These are phyloP conservation scores for Sugiyamaella castrensis DNA, from an alignment of 1,139 yeast genomes.

Conservation along the genomic window DNA sequence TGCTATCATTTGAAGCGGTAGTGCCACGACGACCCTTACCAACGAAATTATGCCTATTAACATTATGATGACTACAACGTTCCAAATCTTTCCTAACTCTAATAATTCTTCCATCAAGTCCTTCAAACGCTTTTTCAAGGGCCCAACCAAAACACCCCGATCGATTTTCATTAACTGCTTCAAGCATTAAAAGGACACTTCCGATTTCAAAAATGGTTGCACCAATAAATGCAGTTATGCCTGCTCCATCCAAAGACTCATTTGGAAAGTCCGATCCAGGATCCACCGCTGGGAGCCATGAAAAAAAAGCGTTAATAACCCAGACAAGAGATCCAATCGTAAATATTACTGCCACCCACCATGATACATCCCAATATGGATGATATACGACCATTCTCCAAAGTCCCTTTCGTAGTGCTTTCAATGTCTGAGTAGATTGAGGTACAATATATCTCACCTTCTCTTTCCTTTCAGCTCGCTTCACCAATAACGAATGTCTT, in stretches of 20 bases:
- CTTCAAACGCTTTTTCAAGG: conserved; percentile 6
- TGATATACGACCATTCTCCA: conserved; percentile 14
- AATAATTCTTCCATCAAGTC: neutral
- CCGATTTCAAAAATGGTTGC: conserved; percentile 21
- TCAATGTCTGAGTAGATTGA: conserved; percentile 1
- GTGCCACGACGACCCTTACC: neutral
- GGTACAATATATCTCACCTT: neutral
- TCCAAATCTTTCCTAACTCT: conserved; percentile 1
- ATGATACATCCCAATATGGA: conserved; percentile 22
- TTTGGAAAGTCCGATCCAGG: conserved; percentile 14
- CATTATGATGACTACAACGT: conserved; percentile 12
- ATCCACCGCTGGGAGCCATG: conserved; percentile 17
- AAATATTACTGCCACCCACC: conserved; percentile 17
- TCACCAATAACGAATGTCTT: conserved; percentile 15
- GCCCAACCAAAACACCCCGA: conserved; percentile 22
- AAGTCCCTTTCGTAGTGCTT: conserved; percentile 8
- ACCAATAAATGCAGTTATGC: conserved; percentile 20
- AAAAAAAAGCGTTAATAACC: conserved; percentile 21
- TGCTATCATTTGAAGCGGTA: neutral
- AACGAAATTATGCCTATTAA: conserved; percentile 1
- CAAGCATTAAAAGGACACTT: conserved; percentile 17
- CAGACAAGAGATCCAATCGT: conserved; percentile 19
- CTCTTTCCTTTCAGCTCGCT: neutral
- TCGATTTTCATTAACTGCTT: conserved; percentile 19
- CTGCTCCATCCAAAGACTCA: conserved; percentile 15